phyloP scores from a whole-genome alignment of 1,139 yeast genomes.

The Debaryomyces coudertii region DNA sequence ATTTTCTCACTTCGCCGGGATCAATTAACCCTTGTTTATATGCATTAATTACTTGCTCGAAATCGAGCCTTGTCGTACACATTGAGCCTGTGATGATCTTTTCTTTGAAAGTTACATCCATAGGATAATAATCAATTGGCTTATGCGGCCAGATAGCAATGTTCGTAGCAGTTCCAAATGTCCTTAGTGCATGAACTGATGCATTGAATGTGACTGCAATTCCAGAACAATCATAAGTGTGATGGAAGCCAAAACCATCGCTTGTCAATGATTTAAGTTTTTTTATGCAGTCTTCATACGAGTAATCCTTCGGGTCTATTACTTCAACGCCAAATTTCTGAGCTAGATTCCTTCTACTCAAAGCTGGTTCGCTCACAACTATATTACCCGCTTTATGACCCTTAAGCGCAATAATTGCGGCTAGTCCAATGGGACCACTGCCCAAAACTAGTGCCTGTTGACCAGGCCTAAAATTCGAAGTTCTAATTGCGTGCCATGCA shows the following conservation, averaged over 20 bases:
- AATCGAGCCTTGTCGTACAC: constrained; percentile 50
- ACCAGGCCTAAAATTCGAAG: constrained; percentile 47
- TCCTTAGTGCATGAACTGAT: constrained; percentile 52
- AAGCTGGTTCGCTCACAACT: constrained; percentile 64
- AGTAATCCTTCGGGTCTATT: constrained; percentile 47
- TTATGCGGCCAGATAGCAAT: constrained; percentile 57
- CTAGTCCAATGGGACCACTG: constrained; percentile 66
- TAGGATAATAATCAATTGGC: constrained; percentile 45
- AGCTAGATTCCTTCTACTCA: constrained; percentile 56
- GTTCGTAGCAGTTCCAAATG: constrained; percentile 66
- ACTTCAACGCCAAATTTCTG: constrained; percentile 50
- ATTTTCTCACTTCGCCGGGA: constrained; percentile 34
- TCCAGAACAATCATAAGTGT: constrained; percentile 66
- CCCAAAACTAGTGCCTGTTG: constrained; percentile 57
- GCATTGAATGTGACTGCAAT: constrained; percentile 56
- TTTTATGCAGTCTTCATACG: constrained; percentile 33
- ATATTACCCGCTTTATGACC: constrained; percentile 58
- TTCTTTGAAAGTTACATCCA: constrained; percentile 49
- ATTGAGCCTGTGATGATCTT: constrained; percentile 50
- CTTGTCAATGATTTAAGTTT: constrained; percentile 44
- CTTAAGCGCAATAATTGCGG: constrained; percentile 57
- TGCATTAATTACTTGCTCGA: constrained; percentile 50
- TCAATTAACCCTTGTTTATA: constrained; percentile 44
- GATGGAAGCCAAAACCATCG: constrained; percentile 57
- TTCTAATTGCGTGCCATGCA: constrained; percentile 60